These are phyloP conservation scores for Bocquillonia castaneifolia DNA, from an alignment of 441 rosid species.

Conservation along the genomic window DNA sequence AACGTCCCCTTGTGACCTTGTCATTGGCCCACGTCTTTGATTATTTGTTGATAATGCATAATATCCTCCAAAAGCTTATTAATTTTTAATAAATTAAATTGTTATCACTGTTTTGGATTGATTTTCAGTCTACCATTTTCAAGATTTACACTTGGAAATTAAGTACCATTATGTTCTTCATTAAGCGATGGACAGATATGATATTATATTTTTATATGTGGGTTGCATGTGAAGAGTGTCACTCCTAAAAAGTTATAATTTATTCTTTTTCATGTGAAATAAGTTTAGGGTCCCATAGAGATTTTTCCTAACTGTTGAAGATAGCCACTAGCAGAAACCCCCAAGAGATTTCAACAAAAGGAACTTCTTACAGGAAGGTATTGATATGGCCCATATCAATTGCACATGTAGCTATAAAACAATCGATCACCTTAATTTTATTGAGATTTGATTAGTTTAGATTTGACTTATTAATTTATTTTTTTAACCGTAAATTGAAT, in stretches of 20 bases:
- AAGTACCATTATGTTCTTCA: slow-evolving; percentile 1
- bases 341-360: not conserved
- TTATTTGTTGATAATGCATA: slow-evolving; percentile 13
- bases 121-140: not conserved
- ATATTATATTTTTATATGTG: not conserved
- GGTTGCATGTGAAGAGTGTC: slow-evolving; percentile 4
- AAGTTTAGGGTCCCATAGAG: slow-evolving; percentile 27
- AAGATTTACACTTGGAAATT: not conserved
- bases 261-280: slow-evolving; percentile 17
- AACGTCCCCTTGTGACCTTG: slow-evolving; percentile 29
- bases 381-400: slow-evolving; percentile 14
- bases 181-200: not conserved
- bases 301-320: slow-evolving; percentile 20
- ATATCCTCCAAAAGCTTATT: not conserved
- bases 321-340: slow-evolving; percentile 10
- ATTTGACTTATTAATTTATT: too few species aligned
- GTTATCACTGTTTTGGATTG: not conserved
- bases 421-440: too few species aligned
- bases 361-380: not conserved
- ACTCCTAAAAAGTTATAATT: slow-evolving; percentile 11
- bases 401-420: too few species aligned
- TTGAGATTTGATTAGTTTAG: too few species aligned
- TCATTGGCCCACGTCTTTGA: slow-evolving; percentile 17
- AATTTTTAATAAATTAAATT: too few species aligned
- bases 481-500: too few species aligned